phyloP scores from a whole-genome alignment of 208 protist species.

The Acanthamoeba triangularis region DNA sequence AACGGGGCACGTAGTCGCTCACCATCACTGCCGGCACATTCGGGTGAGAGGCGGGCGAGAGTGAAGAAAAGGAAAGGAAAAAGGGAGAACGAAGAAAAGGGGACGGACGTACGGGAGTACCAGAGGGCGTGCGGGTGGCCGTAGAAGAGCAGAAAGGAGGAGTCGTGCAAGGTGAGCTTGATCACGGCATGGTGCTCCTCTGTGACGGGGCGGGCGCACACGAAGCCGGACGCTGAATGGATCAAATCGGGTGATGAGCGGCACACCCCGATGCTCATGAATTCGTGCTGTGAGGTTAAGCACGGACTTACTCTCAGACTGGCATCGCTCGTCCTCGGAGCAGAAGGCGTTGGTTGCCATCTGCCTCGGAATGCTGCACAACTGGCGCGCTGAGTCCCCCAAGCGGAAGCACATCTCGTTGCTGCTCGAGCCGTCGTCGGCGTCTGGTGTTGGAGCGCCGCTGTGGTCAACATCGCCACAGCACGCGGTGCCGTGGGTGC shows the following conservation, averaged over 20 bases:
- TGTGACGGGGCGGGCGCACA: not conserved
- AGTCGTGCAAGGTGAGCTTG: conserved; percentile 50
- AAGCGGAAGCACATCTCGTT: not conserved
- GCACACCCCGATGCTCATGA: no score
- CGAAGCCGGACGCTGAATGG: not conserved
- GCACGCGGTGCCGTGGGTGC: conserved; percentile 7
- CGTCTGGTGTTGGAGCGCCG: not conserved
- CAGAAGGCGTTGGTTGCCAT: conserved; percentile 49
- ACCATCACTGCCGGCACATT: conserved; percentile 18
- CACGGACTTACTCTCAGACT: not conserved
- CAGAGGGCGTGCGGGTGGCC: conserved; percentile 64
- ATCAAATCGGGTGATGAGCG: no score
- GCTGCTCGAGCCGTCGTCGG: not conserved
- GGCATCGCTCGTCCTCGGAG: not conserved
- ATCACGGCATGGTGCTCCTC: conserved; percentile 9
- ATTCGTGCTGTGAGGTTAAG: not conserved
- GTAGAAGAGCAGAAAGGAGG: conserved; percentile 57
- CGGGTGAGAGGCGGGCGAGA: not conserved
- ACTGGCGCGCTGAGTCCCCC: not conserved
- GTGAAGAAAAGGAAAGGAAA: not conserved
- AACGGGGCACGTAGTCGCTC: conserved; percentile 57
- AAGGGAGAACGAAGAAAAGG: no score
- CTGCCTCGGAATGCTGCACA: not conserved
- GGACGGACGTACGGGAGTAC: conserved; percentile 49
- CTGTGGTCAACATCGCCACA: not conserved